Conservation (phyloP, 768 basidiomycete species). For the Saitozyma sp. region DNA sequence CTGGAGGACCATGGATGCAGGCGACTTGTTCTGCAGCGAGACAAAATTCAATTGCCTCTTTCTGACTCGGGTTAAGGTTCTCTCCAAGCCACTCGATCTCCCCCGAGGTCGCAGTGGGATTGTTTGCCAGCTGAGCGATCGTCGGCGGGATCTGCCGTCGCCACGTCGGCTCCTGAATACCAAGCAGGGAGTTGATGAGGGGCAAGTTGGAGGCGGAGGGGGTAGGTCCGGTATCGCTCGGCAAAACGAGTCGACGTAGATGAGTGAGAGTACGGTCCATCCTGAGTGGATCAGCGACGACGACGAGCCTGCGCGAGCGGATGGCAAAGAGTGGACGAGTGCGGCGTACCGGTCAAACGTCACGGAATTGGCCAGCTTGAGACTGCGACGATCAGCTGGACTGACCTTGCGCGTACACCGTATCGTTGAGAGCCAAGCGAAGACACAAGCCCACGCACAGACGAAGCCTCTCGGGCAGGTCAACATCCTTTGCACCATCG, state of each 20-base stretch:
- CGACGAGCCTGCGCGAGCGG: background rate
- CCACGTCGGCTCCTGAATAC: constrained; percentile 55
- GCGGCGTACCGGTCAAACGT: constrained; percentile 70
- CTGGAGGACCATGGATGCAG: constrained; percentile 97
- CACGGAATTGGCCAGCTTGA: constrained; percentile 88
- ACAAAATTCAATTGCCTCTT: constrained; percentile 78
- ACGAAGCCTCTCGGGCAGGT: constrained; percentile 80
- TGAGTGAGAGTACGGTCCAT: constrained; percentile 82
- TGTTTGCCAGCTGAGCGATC: constrained; percentile 21
- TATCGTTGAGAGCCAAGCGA: background rate
- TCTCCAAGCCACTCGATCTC: constrained; percentile 70
- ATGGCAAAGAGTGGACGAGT: no score
- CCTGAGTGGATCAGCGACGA: constrained; percentile 53
- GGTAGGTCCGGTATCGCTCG: constrained; percentile 18
- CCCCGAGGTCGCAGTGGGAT: background rate
- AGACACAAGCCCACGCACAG: constrained; percentile 52
- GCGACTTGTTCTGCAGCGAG: constrained; percentile 77
- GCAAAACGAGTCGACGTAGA: constrained; percentile 59
- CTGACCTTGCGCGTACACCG: background rate
- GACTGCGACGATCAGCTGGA: constrained; percentile 33
- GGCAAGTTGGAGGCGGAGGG: constrained; percentile 56
- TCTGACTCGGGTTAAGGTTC: constrained; percentile 78
- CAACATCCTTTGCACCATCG: constrained; percentile 63
- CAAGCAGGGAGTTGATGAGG: constrained; percentile 71
- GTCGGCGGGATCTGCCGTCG: constrained; percentile 51